A percentile compares a stretch with the other conserved stretches of the same genome.
Evolutionary conservation across 2,329 filamentous ascomycete genomes (phyloP).

Genomic region (Colletotrichum lindemuthianum): DNA sequence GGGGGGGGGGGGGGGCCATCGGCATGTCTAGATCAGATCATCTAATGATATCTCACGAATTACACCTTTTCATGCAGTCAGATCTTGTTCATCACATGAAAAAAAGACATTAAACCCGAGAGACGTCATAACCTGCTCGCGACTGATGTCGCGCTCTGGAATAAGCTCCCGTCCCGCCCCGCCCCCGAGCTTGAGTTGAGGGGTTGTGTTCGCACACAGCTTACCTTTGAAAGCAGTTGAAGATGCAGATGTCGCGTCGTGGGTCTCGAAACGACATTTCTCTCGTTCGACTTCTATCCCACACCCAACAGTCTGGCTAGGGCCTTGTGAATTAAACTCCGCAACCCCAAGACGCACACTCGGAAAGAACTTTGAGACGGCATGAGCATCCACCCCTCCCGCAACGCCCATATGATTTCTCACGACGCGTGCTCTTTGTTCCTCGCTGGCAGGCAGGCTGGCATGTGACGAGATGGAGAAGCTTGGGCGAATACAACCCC

Average conservation of each 20-base stretch:
- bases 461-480: slow-evolving; percentile 23
- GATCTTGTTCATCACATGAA: slow-evolving; percentile 8
- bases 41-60: slow-evolving; percentile 10
- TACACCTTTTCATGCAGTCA: background rate
- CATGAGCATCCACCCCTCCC: slow-evolving; percentile 11
- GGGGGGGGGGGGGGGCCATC: background rate
- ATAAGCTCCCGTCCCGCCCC: slow-evolving; percentile 22
- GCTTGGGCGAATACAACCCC: background rate
- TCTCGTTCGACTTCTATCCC: background rate
- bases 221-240: slow-evolving; percentile 5
- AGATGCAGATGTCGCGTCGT: background rate
- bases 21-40: slow-evolving; percentile 19
- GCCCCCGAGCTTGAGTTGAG: slow-evolving; percentile 15
- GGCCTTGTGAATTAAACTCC: background rate
- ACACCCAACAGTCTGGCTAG: slow-evolving; percentile 4
- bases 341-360: too few species aligned
- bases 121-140: slow-evolving; percentile 14
- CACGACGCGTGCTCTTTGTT: too few species aligned
- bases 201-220: background rate
- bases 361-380: slow-evolving; percentile 13
- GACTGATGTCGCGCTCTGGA: background rate
- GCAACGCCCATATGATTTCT: too few species aligned
- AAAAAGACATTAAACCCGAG: background rate
- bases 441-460: slow-evolving; percentile 4
- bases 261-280: too few species aligned